Evolutionary conservation across 305 asterid species (phyloP).

Genomic region (Fraxinus floribunda): DNA sequence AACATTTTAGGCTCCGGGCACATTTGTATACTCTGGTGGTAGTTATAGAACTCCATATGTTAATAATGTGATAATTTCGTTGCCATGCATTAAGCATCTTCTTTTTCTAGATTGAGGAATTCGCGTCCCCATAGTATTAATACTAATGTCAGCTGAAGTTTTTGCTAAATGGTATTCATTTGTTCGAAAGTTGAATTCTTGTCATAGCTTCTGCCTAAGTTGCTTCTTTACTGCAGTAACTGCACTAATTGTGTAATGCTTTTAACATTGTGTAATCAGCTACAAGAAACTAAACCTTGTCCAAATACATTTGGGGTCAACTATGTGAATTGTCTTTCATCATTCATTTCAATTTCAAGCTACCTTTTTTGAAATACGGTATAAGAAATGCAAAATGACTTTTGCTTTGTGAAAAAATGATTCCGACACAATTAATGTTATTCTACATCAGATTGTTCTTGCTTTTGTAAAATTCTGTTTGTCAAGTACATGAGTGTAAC

Average conservation of each 20-base stretch:
- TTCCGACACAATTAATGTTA: background rate
- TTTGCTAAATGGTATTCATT: background rate
- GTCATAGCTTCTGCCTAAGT: background rate
- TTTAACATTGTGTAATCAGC: background rate
- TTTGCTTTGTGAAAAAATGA: background rate
- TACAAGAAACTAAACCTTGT: background rate
- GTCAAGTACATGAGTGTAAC: background rate
- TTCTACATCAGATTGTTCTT: background rate
- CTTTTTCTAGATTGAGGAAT: background rate
- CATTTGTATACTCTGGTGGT: constrained; percentile 21
- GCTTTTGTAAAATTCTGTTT: background rate
- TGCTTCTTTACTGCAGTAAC: background rate
- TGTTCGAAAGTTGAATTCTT: constrained; percentile 2
- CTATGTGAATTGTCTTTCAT: background rate
- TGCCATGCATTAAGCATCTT: constrained; percentile 6
- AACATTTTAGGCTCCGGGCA: constrained; percentile 11
- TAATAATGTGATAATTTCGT: constrained; percentile 17
- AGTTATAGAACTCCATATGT: constrained; percentile 15
- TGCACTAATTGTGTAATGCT: background rate
- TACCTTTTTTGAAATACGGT: background rate
- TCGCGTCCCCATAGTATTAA: background rate
- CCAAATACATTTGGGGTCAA: background rate
- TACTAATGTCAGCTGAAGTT: constrained; percentile 4
- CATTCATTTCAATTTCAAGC: background rate
- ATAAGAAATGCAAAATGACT: background rate